Conservation (phyloP, 2,329 filamentous ascomycete genomes). For the Penicillium sclerotiorum region DNA sequence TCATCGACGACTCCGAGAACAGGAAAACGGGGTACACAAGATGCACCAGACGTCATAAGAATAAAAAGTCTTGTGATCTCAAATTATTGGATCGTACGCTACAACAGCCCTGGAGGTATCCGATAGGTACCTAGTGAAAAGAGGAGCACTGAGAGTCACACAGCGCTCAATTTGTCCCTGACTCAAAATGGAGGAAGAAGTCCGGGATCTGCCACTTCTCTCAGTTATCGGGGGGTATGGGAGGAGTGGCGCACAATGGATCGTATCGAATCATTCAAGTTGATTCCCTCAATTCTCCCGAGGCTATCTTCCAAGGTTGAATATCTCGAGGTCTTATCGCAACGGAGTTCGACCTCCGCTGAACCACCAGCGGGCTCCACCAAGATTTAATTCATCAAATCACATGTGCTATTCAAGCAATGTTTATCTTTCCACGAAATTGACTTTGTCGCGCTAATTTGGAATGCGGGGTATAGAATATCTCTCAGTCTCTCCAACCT, state of each 20-base stretch:
- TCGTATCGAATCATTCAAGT: background rate
- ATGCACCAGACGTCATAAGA: too few species aligned
- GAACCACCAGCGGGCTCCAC: background rate
- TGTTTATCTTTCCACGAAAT: background rate
- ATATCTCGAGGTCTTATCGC: background rate
- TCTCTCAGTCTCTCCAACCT: background rate
- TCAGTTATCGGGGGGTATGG: background rate
- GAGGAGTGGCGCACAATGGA: background rate
- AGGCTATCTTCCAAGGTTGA: background rate
- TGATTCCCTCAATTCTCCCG: too few species aligned
- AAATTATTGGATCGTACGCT: too few species aligned
- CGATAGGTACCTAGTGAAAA: too few species aligned
- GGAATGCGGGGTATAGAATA: background rate
- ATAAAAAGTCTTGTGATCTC: too few species aligned
- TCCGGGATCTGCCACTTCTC: background rate
- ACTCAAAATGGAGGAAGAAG: background rate
- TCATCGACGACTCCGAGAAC: too few species aligned
- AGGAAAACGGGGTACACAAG: too few species aligned
- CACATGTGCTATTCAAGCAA: background rate
- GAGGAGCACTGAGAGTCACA: too few species aligned
- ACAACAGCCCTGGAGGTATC: too few species aligned
- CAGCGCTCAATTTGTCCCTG: too few species aligned
- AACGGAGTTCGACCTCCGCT: background rate
- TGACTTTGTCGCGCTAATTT: background rate
- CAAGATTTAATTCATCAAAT: background rate